Base-by-base conservation (phyloP, 1,139 yeast species). In the Candida frijolesensis region DNA sequence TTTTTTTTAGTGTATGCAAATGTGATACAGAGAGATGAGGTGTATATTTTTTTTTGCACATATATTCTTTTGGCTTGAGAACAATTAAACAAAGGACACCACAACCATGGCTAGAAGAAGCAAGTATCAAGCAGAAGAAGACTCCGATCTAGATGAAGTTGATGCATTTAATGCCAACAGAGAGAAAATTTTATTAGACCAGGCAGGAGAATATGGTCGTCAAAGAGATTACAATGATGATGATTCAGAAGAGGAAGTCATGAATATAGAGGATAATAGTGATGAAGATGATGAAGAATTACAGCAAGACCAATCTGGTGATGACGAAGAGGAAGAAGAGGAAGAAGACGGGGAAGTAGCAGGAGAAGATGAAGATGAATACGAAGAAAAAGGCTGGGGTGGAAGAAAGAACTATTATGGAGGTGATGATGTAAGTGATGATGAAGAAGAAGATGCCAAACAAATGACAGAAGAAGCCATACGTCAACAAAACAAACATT, bases 401-500 rank as follows among this genome's bases (percentile, higher is more conserved):
- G 74, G 81, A 3, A 79, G 83, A 29, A 79, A 81, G 56, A 85
- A 88, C 59, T 92, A 90, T 67, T 94, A 82, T 60, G 86, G 85
- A 47, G 96, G 96, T 51, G 97, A 95, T 34, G 92, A 87, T 30
- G 79, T 68, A 41, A 83, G 79, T 52, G 90, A 87, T 55, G 90
- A 85, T 39, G 42, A 38, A 38, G 42, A 38, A 8, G 96, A 87
- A 53, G 87, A 84, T 44, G 89, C 89, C 6, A 84, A 82, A 54
- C 84, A 82, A 54, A 87, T 91, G 72, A 94, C 95, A 51, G 85
- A 85, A 58, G 98, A 94, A 70, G 98, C 98, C 0, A 64, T 89
- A 51, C 83, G 91, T 63, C 85, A 90, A 57, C 98, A 92, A 68
- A 88, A 87, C 72, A 84, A 85, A 65, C 96, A 92, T 63, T 71